phyloP scores from a whole-genome alignment of 441 rosid genomes.

The Corymbia calophylla region DNA sequence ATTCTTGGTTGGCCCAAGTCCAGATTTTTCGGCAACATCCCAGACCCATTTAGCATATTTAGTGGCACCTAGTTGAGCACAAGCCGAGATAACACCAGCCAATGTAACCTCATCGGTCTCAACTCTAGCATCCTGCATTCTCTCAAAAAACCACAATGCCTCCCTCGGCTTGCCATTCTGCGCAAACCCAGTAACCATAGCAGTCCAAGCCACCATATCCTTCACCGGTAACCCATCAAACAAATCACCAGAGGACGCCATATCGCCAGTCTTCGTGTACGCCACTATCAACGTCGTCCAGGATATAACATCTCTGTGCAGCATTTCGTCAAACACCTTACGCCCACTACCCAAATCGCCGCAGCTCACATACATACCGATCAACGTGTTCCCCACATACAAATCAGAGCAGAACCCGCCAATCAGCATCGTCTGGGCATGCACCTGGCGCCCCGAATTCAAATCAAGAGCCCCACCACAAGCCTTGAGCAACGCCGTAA shows the following conservation, averaged over 20 bases:
- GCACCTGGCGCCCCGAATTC: slow-evolving; percentile 57
- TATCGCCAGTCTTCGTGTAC: slow-evolving; percentile 41
- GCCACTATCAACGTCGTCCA: slow-evolving; percentile 68
- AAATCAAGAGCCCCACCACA: slow-evolving; percentile 29
- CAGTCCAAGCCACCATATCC: slow-evolving; percentile 77
- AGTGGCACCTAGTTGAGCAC: slow-evolving; percentile 67
- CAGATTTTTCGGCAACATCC: slow-evolving; percentile 29
- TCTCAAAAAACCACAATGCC: slow-evolving; percentile 49
- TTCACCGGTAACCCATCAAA: slow-evolving; percentile 50
- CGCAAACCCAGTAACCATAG: slow-evolving; percentile 65
- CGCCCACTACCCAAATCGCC: slow-evolving; percentile 41
- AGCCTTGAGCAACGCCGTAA: slow-evolving; percentile 72
- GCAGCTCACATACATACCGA: slow-evolving; percentile 53
- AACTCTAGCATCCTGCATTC: slow-evolving; percentile 50
- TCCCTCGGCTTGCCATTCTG: slow-evolving; percentile 75
- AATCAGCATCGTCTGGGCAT: slow-evolving; percentile 56
- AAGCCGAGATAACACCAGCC: slow-evolving; percentile 69
- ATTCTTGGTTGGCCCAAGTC: slow-evolving; percentile 19
- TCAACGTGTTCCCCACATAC: slow-evolving; percentile 55
- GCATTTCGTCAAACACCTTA: slow-evolving; percentile 72
- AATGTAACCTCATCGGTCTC: slow-evolving; percentile 47
- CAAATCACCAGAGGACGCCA: slow-evolving; percentile 43
- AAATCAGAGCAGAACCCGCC: slow-evolving; percentile 60
- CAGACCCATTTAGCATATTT: slow-evolving; percentile 48
- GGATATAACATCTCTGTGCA: slow-evolving; percentile 48